These are phyloP conservation scores for Buxus sempervirens DNA, from an alignment of 164 flowering plant species.

Conservation along the genomic window DNA sequence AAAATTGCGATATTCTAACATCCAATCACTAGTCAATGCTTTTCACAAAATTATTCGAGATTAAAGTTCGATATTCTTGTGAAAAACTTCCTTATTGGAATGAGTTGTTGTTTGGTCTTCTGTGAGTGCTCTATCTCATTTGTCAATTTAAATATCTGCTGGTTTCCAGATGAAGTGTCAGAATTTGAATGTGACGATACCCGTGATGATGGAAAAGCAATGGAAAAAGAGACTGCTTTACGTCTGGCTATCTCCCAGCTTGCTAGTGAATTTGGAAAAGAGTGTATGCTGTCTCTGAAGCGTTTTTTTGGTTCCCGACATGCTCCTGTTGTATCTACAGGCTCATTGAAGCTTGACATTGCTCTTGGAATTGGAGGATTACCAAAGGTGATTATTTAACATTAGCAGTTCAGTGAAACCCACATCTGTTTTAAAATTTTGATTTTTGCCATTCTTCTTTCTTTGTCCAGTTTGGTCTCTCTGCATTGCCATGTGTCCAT, in stretches of 20 bases:
- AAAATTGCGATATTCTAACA: too few species aligned
- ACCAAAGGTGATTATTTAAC: conserved; percentile 55
- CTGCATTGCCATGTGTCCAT: too few species aligned
- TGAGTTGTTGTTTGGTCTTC: not conserved
- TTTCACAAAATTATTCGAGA: too few species aligned
- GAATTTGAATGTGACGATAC: conserved; percentile 51
- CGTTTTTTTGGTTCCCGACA: conserved; percentile 52
- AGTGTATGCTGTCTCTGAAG: conserved; percentile 65
- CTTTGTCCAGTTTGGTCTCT: not conserved
- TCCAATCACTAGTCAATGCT: not conserved
- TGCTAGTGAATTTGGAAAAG: conserved; percentile 60
- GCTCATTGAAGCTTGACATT: conserved; percentile 72
- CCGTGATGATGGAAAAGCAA: conserved; percentile 40
- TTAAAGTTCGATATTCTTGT: too few species aligned
- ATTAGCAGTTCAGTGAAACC: not conserved
- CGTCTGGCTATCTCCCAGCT: conserved; percentile 57
- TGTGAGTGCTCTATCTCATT: not conserved
- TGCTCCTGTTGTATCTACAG: conserved; percentile 67
- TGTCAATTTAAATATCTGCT: conserved; percentile 1
- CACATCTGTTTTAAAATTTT: too few species aligned
- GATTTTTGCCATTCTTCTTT: not conserved
- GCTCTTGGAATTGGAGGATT: conserved; percentile 89
- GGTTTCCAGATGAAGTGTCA: conserved; percentile 41
- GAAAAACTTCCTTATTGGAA: not conserved
- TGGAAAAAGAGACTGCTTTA: conserved; percentile 61